phyloP scores from a whole-genome alignment of 1,284 basidiomycete genomes.

The Ganoderma lucidum region DNA sequence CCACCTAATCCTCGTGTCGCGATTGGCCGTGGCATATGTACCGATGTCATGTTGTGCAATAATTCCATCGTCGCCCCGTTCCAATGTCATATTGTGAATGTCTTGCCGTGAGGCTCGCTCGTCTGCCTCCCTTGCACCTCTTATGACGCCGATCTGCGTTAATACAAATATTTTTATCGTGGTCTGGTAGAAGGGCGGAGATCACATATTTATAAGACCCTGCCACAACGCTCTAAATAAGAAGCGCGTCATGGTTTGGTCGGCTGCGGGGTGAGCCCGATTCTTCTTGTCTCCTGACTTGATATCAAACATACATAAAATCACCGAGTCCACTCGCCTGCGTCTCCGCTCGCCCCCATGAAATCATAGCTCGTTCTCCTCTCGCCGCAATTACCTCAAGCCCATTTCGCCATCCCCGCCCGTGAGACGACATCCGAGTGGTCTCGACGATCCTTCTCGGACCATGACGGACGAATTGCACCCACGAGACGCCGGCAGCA shows the following conservation, averaged over 20 bases:
- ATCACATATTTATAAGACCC: neutral
- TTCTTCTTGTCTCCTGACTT: conserved; percentile 17
- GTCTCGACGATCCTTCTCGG: neutral
- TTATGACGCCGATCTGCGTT: neutral
- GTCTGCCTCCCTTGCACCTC: neutral
- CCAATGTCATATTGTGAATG: neutral
- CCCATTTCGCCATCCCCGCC: neutral
- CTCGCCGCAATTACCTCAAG: neutral
- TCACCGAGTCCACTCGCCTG: neutral
- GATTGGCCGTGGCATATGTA: neutral
- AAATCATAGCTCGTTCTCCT: conserved; percentile 5
- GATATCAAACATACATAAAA: conserved; percentile 4
- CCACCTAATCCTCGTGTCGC: neutral
- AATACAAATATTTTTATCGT: neutral
- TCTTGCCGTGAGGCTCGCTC: neutral
- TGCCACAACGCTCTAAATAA: neutral
- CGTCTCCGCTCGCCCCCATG: conserved; percentile 6
- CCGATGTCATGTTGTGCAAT: neutral
- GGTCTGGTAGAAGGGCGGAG: neutral
- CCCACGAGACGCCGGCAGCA: conserved; percentile 10
- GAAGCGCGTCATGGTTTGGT: neutral
- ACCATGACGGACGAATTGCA: conserved; percentile 23
- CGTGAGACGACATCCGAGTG: neutral
- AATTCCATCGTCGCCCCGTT: neutral
- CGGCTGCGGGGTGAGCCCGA: neutral